These are phyloP conservation scores for Aspergillus tamarii DNA, from an alignment of 2,329 filamentous ascomycete species.

Conservation along the genomic window DNA sequence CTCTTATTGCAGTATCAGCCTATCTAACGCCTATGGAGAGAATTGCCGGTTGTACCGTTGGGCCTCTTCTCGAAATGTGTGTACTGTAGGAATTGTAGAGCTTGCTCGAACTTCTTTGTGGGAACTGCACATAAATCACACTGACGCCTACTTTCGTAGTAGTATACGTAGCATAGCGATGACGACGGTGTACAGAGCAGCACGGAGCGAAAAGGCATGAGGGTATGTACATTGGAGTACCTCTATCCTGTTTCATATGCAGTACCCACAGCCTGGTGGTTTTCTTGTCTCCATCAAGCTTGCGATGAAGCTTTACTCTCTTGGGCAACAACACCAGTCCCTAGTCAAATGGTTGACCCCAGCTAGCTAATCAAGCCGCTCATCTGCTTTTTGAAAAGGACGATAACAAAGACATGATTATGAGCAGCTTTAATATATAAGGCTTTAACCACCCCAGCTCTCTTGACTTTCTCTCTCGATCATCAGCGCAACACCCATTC, in stretches of 20 bases:
- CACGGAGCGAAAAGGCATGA: not conserved
- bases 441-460: not conserved
- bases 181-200: not conserved
- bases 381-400: not conserved
- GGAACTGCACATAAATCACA: not conserved
- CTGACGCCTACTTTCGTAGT: not conserved
- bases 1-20: not conserved
- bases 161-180: not conserved
- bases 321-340: not conserved
- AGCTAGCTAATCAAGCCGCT: slow-evolving; percentile 1
- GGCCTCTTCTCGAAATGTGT: not conserved
- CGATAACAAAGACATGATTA: not conserved
- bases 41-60: not conserved
- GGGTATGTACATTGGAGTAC: not conserved
- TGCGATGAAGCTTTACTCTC: not conserved
- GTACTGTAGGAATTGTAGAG: not conserved
- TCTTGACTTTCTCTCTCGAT: slow-evolving; percentile 8
- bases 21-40: not conserved
- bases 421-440: slow-evolving; percentile 19
- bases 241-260: not conserved
- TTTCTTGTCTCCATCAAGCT: slow-evolving; percentile 2
- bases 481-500: slow-evolving; percentile 17
- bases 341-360: slow-evolving; percentile 8
- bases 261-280: slow-evolving; percentile 13
- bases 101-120: not conserved